Conservation (phyloP, 2,329 filamentous ascomycete genomes). For the Ophiocordyceps camponoti-leonardi region DNA sequence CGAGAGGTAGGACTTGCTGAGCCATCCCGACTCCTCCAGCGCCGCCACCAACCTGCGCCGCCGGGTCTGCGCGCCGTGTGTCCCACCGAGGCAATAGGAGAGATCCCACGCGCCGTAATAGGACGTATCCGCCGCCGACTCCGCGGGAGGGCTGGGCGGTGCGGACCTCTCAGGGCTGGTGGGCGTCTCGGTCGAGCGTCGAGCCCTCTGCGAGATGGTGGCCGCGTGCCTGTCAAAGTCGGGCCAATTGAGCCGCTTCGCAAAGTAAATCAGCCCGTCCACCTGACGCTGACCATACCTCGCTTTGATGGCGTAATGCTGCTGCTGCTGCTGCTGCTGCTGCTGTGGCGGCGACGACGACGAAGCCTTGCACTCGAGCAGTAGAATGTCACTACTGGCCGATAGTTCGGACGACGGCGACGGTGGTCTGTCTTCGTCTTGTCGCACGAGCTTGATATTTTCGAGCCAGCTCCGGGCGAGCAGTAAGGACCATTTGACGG, state of each 20-base stretch:
- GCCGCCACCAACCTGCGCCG: constrained; percentile 38
- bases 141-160: constrained; percentile 15
- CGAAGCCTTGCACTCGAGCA: constrained; percentile 13
- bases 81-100: constrained; percentile 11
- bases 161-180: constrained; percentile 17
- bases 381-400: not conserved
- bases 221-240: constrained; percentile 34
- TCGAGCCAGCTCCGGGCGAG: constrained; percentile 51
- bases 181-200: constrained; percentile 18
- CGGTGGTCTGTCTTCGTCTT: constrained; percentile 10
- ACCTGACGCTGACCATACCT: constrained; percentile 41
- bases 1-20: constrained; percentile 50
- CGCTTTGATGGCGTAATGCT: constrained; percentile 33
- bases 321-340: too few relatives aligned
- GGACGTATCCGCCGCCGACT: constrained; percentile 14
- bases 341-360: too few relatives aligned
- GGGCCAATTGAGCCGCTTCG: constrained; percentile 44
- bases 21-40: constrained; percentile 43
- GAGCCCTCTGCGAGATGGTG: constrained; percentile 29
- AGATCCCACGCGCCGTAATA: constrained; percentile 28
- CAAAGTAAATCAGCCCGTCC: constrained; percentile 45
- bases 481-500: constrained; percentile 51
- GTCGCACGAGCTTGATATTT: constrained; percentile 41
- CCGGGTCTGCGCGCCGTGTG: constrained; percentile 19
- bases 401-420: not conserved